phyloP scores from a whole-genome alignment of 73 alveolate species.

The Blepharisma japonicum region DNA sequence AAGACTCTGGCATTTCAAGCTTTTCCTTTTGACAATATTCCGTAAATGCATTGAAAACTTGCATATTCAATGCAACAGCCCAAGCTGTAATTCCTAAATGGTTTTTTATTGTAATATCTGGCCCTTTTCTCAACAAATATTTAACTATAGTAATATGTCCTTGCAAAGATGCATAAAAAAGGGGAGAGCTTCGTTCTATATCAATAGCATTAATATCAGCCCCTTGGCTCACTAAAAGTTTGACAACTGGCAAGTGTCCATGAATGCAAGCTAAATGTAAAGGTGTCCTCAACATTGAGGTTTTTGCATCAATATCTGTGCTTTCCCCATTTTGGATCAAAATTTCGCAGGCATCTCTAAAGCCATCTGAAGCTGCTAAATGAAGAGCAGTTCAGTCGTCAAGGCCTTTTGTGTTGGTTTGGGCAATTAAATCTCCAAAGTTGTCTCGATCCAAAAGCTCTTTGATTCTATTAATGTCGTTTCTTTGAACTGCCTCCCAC shows the following conservation, averaged over 20 bases:
- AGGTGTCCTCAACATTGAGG: constrained; percentile 60
- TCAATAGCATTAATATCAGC: constrained; percentile 48
- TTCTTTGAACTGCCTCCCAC: constrained; percentile 26
- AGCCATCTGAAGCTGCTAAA: constrained; percentile 61
- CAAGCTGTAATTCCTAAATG: constrained; percentile 65
- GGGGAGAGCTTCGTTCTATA: constrained; percentile 48
- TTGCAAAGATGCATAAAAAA: constrained; percentile 31
- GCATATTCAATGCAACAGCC: constrained; percentile 70
- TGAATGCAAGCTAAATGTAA: constrained; percentile 69
- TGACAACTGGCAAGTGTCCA: constrained; percentile 75
- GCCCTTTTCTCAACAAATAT: constrained; percentile 29
- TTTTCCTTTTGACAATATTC: background rate
- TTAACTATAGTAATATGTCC: constrained; percentile 33
- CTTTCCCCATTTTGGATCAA: constrained; percentile 36
- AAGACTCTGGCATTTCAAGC: background rate
- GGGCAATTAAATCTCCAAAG: constrained; percentile 21
- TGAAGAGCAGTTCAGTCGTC: constrained; percentile 76
- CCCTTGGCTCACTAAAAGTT: constrained; percentile 29
- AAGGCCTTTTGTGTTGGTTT: constrained; percentile 46
- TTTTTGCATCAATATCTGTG: constrained; percentile 18
- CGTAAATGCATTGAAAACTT: constrained; percentile 55
- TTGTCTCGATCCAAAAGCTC: constrained; percentile 21
- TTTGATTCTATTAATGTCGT: background rate
- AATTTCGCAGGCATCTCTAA: constrained; percentile 35
- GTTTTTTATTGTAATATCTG: constrained; percentile 54